Evolutionary conservation across 1,284 basidiomycete species (phyloP).

Genomic region (Farysia itapuensis): DNA sequence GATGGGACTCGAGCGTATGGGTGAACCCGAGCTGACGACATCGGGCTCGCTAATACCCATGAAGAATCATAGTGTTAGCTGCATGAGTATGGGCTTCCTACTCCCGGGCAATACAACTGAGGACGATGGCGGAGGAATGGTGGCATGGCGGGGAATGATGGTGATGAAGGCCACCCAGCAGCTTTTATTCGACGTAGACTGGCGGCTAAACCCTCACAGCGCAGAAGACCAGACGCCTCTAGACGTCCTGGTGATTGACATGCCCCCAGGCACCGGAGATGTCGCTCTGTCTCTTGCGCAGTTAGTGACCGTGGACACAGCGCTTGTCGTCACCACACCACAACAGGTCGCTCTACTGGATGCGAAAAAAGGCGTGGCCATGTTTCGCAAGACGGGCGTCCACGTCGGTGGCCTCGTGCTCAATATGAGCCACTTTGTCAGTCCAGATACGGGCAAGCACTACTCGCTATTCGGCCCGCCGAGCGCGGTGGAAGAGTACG

Average conservation of each 20-base stretch:
- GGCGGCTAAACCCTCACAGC: constrained; percentile 63
- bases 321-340: constrained; percentile 77
- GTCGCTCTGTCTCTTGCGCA: constrained; percentile 91
- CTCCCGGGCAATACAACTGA: constrained; percentile 37
- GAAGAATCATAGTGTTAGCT: constrained; percentile 83
- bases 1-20: constrained; percentile 80
- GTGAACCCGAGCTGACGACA: constrained; percentile 76
- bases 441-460: constrained; percentile 71
- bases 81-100: constrained; percentile 93
- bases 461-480: constrained; percentile 81
- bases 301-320: constrained; percentile 66
- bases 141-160: constrained; percentile 97
- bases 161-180: constrained; percentile 98
- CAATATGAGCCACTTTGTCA: constrained; percentile 88
- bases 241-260: constrained; percentile 88
- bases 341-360: constrained; percentile 92
- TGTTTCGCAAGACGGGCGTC: constrained; percentile 86
- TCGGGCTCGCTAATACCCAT: constrained; percentile 74
- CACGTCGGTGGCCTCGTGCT: constrained; percentile 86
- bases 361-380: constrained; percentile 86
- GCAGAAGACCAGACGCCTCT: constrained; percentile 59
- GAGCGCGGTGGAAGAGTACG: constrained; percentile 69
- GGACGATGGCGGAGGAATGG: constrained; percentile 38
- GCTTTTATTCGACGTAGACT: constrained; percentile 93
- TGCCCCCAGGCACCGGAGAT: constrained; percentile 97